Evolutionary conservation across 768 basidiomycete species (phyloP).

Genomic region (Pleurotus eryngii): DNA sequence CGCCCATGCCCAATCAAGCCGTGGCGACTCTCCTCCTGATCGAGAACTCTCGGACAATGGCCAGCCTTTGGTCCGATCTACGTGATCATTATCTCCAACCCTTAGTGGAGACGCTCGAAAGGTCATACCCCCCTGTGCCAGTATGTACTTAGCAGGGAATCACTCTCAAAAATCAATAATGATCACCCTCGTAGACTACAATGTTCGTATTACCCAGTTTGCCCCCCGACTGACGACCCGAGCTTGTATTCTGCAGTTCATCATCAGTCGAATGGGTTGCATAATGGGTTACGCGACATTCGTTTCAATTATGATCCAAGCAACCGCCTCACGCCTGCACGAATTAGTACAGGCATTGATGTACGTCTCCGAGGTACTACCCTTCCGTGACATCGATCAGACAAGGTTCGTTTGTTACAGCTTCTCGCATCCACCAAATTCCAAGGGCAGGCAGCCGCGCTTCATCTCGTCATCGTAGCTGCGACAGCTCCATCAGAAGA

Average conservation of each 20-base stretch:
- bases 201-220: slow-evolving; percentile 45
- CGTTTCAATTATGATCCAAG: slow-evolving; percentile 39
- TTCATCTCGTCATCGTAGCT: slow-evolving; percentile 55
- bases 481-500: slow-evolving; percentile 39
- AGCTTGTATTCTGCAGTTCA: slow-evolving; percentile 24
- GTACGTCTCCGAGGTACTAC: slow-evolving; percentile 24
- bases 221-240: slow-evolving; percentile 30
- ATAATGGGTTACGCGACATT: slow-evolving; percentile 34
- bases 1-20: slow-evolving; percentile 26
- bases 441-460: slow-evolving; percentile 28
- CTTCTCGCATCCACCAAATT: slow-evolving; percentile 30
- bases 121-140: slow-evolving; percentile 33
- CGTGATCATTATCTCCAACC: slow-evolving; percentile 41
- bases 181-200: slow-evolving; percentile 27
- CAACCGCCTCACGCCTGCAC: slow-evolving; percentile 41
- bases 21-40: slow-evolving; percentile 43
- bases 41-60: slow-evolving; percentile 51
- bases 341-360: slow-evolving; percentile 42
- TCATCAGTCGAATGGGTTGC: slow-evolving; percentile 38
- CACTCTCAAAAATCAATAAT: background rate
- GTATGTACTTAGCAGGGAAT: slow-evolving; percentile 28
- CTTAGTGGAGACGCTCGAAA: slow-evolving; percentile 39
- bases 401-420: slow-evolving; percentile 18
- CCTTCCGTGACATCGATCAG: slow-evolving; percentile 8
- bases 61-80: slow-evolving; percentile 44